Base-by-base conservation (phyloP, 345 rosid genomes). In the Adansonia digitata region DNA sequence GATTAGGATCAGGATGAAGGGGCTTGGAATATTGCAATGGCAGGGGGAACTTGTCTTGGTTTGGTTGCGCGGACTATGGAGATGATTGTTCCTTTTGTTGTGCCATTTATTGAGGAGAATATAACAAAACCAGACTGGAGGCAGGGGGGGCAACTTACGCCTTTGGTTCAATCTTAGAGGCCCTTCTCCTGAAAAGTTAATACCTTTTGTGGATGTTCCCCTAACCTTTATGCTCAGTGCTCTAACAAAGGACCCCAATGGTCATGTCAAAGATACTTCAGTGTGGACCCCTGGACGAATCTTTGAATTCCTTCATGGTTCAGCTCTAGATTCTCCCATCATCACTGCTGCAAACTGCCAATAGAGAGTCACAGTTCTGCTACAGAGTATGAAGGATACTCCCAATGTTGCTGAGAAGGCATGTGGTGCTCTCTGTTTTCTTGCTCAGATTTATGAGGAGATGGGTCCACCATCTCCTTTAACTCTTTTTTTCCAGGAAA, bases 221-320 rank as follows among this genome's bases (percentile, higher is more conserved):
- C 67, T 87, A 75, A 82, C 79, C 57, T 90, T 90, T 77, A 88
- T 90, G 95, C 92, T 90, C 69, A 86, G 66, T 74, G 89, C 86
- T 20, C 63, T 86, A 45, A 65, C 76, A 17, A 80, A 82, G 65
- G 88, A 85, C 65, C 86, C 85, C 42, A 83, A 78, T 78, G 82
- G 77, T 77, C 88, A 85, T 35, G 88, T 85, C 72, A 85, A 85
- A 69, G 88, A 85, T 76, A 85, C 88, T 5, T 82, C 88, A 17
- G 88, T 86, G 6, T 85, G 88, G 95, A 86, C 95, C 53, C 86
- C 88, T 73, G 95, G 95, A 27, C 84, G 95, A 75, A 90, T 90
- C 62, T 90, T 90, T 65, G 95, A 90, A 81, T 90, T 88, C 60
- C 86, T 90, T 17, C 93, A 87, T 75, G 93, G 95, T 70, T 88